phyloP scores from a whole-genome alignment of 345 rosid genomes.

The Odontarrhena argentea region DNA sequence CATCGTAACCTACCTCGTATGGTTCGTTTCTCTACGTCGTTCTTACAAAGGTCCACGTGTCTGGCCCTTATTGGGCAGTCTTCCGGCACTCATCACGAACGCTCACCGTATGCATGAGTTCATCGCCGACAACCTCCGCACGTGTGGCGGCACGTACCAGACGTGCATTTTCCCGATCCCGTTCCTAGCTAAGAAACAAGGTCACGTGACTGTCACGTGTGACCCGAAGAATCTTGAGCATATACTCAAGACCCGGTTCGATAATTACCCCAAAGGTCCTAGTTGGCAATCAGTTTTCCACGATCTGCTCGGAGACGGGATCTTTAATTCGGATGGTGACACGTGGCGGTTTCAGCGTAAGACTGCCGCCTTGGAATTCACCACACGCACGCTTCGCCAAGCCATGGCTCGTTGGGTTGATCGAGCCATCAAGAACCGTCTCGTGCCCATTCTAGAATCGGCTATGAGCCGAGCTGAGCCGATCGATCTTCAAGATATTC shows the following conservation, averaged over 20 bases:
- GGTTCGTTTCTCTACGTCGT: constrained; percentile 55
- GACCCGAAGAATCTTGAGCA: constrained; percentile 74
- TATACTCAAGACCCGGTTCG: constrained; percentile 67
- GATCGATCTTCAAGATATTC: constrained; percentile 67
- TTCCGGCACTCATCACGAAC: constrained; percentile 64
- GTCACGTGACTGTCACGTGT: constrained; percentile 84
- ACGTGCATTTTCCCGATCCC: constrained; percentile 68
- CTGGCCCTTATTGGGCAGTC: constrained; percentile 78
- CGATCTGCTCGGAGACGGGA: constrained; percentile 73
- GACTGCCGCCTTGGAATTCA: constrained; percentile 84
- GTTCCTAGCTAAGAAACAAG: constrained; percentile 56
- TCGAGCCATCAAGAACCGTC: constrained; percentile 64
- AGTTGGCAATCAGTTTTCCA: constrained; percentile 76
- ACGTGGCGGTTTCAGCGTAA: constrained; percentile 79
- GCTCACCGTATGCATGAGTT: constrained; percentile 68
- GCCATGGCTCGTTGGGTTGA: constrained; percentile 84
- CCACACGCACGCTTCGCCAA: constrained; percentile 74
- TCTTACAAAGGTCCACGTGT: constrained; percentile 64
- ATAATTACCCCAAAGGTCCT: constrained; percentile 81
- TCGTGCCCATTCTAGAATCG: constrained; percentile 62
- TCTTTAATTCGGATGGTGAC: constrained; percentile 75
- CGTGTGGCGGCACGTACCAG: constrained; percentile 75
- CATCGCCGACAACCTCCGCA: constrained; percentile 74
- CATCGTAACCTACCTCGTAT: constrained; percentile 47
- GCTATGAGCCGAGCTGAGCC: constrained; percentile 51